Conservation (phyloP, 1,284 basidiomycete genomes). For the Pseudozyma flocculosa region DNA sequence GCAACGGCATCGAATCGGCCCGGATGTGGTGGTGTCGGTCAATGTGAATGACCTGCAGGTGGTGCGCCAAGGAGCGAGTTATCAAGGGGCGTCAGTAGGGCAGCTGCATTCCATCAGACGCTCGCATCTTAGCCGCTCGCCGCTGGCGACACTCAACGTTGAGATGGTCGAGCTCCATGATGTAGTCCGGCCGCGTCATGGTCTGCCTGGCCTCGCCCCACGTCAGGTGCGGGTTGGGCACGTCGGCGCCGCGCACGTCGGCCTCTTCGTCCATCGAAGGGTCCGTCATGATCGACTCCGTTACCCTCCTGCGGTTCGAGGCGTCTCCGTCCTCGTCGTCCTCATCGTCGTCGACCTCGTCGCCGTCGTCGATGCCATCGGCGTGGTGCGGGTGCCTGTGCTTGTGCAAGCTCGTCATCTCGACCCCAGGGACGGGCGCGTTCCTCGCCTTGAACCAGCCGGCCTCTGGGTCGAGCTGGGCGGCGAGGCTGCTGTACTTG, state of each 20-base stretch:
- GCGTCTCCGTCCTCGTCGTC: slow-evolving; percentile 24
- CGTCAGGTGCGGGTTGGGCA: slow-evolving; percentile 48
- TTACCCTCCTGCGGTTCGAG: slow-evolving; percentile 12
- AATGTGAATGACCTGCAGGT: slow-evolving; percentile 37
- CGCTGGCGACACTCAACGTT: too few species aligned
- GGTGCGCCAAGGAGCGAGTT: too few species aligned
- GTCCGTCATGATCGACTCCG: slow-evolving; percentile 34
- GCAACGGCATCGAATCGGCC: slow-evolving; percentile 49
- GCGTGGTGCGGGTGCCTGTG: neutral
- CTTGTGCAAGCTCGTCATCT: neutral
- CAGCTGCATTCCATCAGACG: too few species aligned
- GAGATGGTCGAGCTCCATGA: slow-evolving; percentile 44
- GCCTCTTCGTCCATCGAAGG: slow-evolving; percentile 37
- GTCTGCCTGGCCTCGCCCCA: slow-evolving; percentile 52
- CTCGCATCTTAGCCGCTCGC: neutral
- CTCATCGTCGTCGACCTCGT: slow-evolving; percentile 16
- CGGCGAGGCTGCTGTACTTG: slow-evolving; percentile 30
- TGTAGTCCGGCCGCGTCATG: slow-evolving; percentile 52
- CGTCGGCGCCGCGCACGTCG: slow-evolving; percentile 36
- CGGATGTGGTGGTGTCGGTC: slow-evolving; percentile 50
- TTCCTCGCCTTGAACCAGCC: slow-evolving; percentile 31
- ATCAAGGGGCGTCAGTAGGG: too few species aligned
- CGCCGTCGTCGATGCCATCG: slow-evolving; percentile 1
- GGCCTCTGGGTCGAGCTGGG: slow-evolving; percentile 27
- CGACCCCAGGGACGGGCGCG: slow-evolving; percentile 27